phyloP scores from a whole-genome alignment of 805 yeast genomes.

The Osmozyma mogii region DNA sequence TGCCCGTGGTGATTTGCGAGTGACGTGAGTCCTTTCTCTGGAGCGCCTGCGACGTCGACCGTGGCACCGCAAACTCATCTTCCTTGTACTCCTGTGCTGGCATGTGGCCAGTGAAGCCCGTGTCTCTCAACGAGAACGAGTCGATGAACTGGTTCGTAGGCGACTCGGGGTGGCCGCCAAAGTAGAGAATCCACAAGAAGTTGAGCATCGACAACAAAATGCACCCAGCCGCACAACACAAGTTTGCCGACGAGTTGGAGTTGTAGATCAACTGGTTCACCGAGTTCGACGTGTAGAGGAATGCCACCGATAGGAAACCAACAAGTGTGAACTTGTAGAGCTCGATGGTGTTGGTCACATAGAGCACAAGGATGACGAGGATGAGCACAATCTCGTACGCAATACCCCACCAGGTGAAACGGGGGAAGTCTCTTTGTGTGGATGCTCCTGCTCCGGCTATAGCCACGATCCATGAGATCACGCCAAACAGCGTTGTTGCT shows the following conservation, averaged over 20 bases:
- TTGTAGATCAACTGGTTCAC: slow-evolving; percentile 71
- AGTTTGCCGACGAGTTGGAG: slow-evolving; percentile 49
- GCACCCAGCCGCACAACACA: slow-evolving; percentile 91
- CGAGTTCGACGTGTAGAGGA: slow-evolving; percentile 78
- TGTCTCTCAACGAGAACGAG: slow-evolving; percentile 59
- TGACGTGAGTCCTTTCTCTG: slow-evolving; percentile 29
- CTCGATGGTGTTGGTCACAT: slow-evolving; percentile 56
- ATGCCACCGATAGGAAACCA: slow-evolving; percentile 59
- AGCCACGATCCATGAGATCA: slow-evolving; percentile 79
- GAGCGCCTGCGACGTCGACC: slow-evolving; percentile 14
- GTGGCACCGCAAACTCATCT: slow-evolving; percentile 15
- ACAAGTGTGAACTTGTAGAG: slow-evolving; percentile 56
- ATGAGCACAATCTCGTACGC: slow-evolving; percentile 67
- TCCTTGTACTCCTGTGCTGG: slow-evolving; percentile 14
- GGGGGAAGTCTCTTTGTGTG: slow-evolving; percentile 45
- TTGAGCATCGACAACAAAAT: slow-evolving; percentile 76
- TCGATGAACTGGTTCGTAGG: slow-evolving; percentile 80
- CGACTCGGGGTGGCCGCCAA: slow-evolving; percentile 86
- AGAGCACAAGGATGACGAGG: slow-evolving; percentile 42
- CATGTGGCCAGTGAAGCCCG: slow-evolving; percentile 26
- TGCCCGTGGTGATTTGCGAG: slow-evolving; percentile 22
- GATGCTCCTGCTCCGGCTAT: slow-evolving; percentile 70
- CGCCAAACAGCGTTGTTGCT: slow-evolving; percentile 66
- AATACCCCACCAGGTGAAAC: slow-evolving; percentile 95
- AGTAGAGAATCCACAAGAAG: slow-evolving; percentile 78